Evolutionary conservation across 345 rosid genomes (phyloP), one percentile per base, ranked within the genome.

Genomic region (Barbarea vulgaris): DNA sequence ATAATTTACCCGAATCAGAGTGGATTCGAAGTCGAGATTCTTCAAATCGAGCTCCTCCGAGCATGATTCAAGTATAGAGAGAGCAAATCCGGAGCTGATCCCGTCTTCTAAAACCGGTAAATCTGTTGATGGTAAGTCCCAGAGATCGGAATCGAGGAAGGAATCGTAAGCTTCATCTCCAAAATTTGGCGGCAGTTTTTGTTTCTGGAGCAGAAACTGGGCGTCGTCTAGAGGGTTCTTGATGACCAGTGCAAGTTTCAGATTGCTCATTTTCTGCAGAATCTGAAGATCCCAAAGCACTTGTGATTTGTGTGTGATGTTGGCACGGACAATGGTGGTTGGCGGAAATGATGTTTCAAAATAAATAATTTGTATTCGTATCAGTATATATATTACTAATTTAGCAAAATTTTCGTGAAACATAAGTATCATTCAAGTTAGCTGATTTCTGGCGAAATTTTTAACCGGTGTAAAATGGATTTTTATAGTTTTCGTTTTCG

Each of bases 61-160:
- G 59, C 80, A 72, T 36, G 84, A 77, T 9, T 83, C 84, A 33
- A 19, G 18, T 37, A 77, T 80, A 6, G 76, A 70, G 12, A 87
- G 48, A 48, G 60, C 24, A 42, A 64, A 5, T 15, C 25, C 46
- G 17, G 83, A 64, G 37, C 78, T 79, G 41, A 31, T 64, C 44
- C 78, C 74, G 30, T 60, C 81, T 25, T 76, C 75, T 4, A 60
- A 27, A 36, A 44, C 30, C 67, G 76, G 33, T 65, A 91, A 74
- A 65, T 55, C 67, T 6, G 87, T 72, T 19, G 86, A 87, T 4
- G 96, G 98, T 55, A 93, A 80, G 86, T 93, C 97, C 96, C 94
- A 89, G 69, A 89, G 88, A 80, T 88, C 83, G 52, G 91, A 89
- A 80, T 91, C 98, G 42, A 83, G 72, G 36, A 62, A 86, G 41